Evolutionary conservation across 345 rosid genomes (phyloP), one percentile per base, ranked within the genome.

Genomic region (Citrus medica): DNA sequence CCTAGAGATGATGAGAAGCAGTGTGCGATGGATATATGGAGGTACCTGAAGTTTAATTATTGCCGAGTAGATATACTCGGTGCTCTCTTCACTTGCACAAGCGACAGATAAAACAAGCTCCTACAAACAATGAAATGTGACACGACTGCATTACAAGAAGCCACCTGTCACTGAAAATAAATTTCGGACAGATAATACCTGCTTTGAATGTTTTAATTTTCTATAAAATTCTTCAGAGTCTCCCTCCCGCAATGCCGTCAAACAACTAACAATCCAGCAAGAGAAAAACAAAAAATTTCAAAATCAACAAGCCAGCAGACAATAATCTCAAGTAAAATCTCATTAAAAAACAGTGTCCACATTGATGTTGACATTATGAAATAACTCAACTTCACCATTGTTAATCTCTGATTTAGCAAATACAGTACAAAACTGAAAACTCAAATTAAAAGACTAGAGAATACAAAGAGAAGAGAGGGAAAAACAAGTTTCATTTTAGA

Each of bases 231-330:
- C 98, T 68, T 83, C 88, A 81, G 64, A 80, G 82, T 90, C 90
- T 83, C 98, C 99, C 86, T 93, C 98, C 84, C 86, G 88, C 82
- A 95, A 85, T 76, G 96, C 94, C 86, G 88, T 87, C 87, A 95
- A 87, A 85, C 97, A 95, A 83, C 99, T 95, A 80, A 65, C 38
- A 83, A 76, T 79, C 76, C 82, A 84, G 56, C 48, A 70, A 77
- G 73, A 59, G 53, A 65, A 78, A 69, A 79, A 58, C 67, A 70
- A 80, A 74, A 64, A n/a, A 70, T 27, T 73, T 48, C 32, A 59
- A 73, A 22, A 24, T 19, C 75, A 55, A 40, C 27, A 25, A 3
- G 40, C 24, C n/a, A n/a, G 38, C n/a, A 19, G 33, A 59, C 25
- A 74, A 74, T 60, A 56, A 59, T 24, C 40, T 38, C 64, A 25